These are phyloP conservation scores for Gastrodia elata DNA, from an alignment of 106 monocot species.

Conservation along the genomic window DNA sequence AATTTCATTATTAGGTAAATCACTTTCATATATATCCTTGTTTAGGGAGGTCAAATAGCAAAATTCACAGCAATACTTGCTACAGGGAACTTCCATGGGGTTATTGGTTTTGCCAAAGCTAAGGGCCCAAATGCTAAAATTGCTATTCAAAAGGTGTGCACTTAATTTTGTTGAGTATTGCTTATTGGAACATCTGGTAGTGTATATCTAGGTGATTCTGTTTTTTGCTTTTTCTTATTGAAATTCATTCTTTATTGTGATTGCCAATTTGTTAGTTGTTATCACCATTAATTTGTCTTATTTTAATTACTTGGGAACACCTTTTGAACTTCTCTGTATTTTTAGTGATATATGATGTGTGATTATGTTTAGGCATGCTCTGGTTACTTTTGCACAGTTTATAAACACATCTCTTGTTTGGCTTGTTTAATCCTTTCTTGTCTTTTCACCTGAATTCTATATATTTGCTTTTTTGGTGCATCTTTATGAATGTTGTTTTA, in stretches of 20 bases:
- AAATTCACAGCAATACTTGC: constrained; percentile 62
- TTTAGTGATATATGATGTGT: not conserved
- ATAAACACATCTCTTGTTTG: not conserved
- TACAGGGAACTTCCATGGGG: constrained; percentile 71
- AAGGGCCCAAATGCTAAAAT: constrained; percentile 57
- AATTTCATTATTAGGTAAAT: not conserved
- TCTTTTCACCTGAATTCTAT: not conserved
- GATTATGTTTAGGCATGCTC: not conserved
- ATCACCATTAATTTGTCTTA: not conserved
- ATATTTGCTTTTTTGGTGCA: not conserved
- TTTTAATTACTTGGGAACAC: not conserved
- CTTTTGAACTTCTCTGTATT: not conserved
- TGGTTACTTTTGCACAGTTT: not conserved
- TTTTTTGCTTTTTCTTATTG: not conserved
- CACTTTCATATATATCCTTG: constrained; percentile 2
- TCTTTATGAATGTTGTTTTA: not conserved
- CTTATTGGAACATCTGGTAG: not conserved
- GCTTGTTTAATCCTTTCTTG: not conserved
- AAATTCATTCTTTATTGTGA: not conserved
- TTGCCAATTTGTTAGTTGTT: not conserved
- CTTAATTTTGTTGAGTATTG: not conserved
- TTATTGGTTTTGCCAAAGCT: constrained; percentile 72
- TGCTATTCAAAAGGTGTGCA: constrained; percentile 64
- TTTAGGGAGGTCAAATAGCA: constrained; percentile 61
- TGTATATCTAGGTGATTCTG: too few relatives aligned